Base-by-base conservation (phyloP, 148 eudicot species). In the Rhododendron williamsianum region DNA sequence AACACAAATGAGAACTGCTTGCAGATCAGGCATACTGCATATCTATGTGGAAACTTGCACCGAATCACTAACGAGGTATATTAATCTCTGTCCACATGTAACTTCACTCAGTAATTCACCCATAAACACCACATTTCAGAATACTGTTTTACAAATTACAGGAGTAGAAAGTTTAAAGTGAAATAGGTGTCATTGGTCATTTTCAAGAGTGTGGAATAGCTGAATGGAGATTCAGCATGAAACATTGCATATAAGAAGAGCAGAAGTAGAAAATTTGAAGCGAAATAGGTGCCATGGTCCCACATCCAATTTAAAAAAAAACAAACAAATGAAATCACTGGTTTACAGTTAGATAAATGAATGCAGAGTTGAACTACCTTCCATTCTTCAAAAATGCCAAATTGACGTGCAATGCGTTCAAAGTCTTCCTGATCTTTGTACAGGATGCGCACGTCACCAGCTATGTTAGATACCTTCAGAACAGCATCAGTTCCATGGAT, bases 341-440 rank as follows among this genome's bases (percentile, higher is more conserved):
- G 21, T n/a, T 73, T 19, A 77, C 16, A 9, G 49, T 21, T 35
- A 21, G 23, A 38, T 4, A 58, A 54, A 82, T 16, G 60, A 63
- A 54, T 11, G 43, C 13, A 76, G 78, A 27, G 69, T 46, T 77
- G 60, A 90, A 65, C 81, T 89, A 95, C 99, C 98, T 97, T 97
- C 99, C 99, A 97, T 87, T 97, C 99, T 89, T 95, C 94, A 87
- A 97, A 97, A 86, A 97, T 94, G 83, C 98, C 99, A 88, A 95
- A 95, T 86, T 97, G 98, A 45, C 86, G 90, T 4, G 98, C 98
- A 87, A 94, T 93, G 80, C 69, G 88, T 89, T 92, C 98, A 87
- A 95, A 97, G 81, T 94, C 93, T 77, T 78, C 46, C 89, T 94
- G 96, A 86, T 92, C 91, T 72, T 85, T 89, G 89, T 97, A 97